Conservation (phyloP, 345 rosid species). For the Camelina neglecta region DNA sequence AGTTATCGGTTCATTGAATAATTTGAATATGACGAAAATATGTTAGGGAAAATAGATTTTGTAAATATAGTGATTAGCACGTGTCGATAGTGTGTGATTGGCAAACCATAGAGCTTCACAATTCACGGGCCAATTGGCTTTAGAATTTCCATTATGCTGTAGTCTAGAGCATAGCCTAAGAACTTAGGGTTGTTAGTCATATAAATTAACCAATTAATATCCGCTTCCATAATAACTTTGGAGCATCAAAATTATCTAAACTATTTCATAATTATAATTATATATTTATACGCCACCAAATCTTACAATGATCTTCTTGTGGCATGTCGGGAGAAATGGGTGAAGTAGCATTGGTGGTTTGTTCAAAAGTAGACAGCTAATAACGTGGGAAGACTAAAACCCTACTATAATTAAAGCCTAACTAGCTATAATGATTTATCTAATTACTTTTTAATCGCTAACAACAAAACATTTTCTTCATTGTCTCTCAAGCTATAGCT, state of each 20-base stretch:
- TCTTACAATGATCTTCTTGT: slow-evolving; percentile 42
- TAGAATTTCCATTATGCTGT: not conserved
- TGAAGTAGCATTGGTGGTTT: slow-evolving; percentile 40
- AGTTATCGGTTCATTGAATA: not conserved
- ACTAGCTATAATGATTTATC: slow-evolving; percentile 9
- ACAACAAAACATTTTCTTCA: slow-evolving; percentile 5
- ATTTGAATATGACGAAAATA: not conserved
- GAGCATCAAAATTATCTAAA: slow-evolving; percentile 1
- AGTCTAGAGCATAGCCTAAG: slow-evolving; percentile 32
- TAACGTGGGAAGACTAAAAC: slow-evolving; percentile 37
- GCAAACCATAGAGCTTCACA: slow-evolving; percentile 27
- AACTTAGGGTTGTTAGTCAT: slow-evolving; percentile 35
- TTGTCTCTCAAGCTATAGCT: slow-evolving; percentile 1
- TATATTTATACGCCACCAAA: slow-evolving; percentile 38
- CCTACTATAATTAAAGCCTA: slow-evolving; percentile 34
- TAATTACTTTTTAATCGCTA: slow-evolving; percentile 15
- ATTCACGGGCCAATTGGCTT: slow-evolving; percentile 36
- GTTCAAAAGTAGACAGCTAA: slow-evolving; percentile 44
- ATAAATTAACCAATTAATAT: slow-evolving; percentile 3
- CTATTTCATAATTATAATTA: not conserved
- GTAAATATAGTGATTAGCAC: slow-evolving; percentile 32
- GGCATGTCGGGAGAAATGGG: slow-evolving; percentile 46
- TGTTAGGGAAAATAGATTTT: not conserved
- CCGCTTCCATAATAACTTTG: slow-evolving; percentile 19
- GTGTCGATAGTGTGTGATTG: slow-evolving; percentile 26